Percentiles rank a stretch among this genome's conserved stretches.
Evolutionary conservation across 352 stramenopile species (phyloP).

Genomic region (Saprolegnia parasitica): DNA sequence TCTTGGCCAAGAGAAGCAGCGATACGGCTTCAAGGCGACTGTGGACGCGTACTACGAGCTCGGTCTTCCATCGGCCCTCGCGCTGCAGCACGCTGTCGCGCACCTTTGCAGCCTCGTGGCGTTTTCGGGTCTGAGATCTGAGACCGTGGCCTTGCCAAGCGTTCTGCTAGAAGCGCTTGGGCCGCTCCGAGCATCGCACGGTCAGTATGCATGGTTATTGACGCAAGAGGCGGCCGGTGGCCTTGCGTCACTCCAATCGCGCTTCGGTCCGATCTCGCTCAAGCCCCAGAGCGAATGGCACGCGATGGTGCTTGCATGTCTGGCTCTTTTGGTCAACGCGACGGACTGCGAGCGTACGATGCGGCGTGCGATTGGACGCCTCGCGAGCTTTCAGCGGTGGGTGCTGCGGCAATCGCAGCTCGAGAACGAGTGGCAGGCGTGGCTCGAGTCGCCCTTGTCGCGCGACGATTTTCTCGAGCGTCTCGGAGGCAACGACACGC

Average conservation of each 20-base stretch:
- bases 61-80: not conserved
- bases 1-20: constrained; percentile 36
- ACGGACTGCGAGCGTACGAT: not conserved
- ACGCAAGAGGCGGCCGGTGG: not conserved
- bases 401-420: constrained; percentile 63
- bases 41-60: constrained; percentile 41
- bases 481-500: constrained; percentile 45
- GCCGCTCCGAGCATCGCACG: not conserved
- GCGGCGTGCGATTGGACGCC: constrained; percentile 34
- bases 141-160: not conserved
- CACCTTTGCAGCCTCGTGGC: not conserved
- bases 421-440: constrained; percentile 55
- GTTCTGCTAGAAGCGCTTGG: not conserved
- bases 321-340: not conserved
- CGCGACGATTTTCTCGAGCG: constrained; percentile 50
- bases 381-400: constrained; percentile 51
- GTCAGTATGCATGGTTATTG: not conserved
- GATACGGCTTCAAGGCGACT: constrained; percentile 59
- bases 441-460: constrained; percentile 40
- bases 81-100: constrained; percentile 7
- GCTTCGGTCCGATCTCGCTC: constrained; percentile 10
- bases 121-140: not conserved
- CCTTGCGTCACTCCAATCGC: constrained; percentile 2
- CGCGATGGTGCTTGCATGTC: not conserved
- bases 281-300: not conserved